These are phyloP conservation scores for Globisporangium echinulatum DNA, from an alignment of 352 stramenopile species.

Conservation along the genomic window DNA sequence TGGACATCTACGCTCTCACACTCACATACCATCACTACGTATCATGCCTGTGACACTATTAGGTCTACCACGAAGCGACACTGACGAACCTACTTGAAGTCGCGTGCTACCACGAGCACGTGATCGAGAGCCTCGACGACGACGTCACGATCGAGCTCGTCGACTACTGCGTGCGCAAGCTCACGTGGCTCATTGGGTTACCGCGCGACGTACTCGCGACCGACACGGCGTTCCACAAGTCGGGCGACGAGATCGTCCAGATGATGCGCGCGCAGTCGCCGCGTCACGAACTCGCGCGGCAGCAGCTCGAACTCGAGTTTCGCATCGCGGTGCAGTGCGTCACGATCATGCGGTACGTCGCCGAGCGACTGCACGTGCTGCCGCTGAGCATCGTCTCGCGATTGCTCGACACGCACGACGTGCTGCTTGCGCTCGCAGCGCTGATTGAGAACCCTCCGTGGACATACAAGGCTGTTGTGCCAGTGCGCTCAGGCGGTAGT, in stretches of 20 bases:
- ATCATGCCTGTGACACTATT: conserved; percentile 1
- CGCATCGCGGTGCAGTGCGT: conserved; percentile 80
- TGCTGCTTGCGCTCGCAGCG: conserved; percentile 86
- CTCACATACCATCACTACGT: too few relatives aligned
- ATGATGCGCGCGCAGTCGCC: conserved; percentile 57
- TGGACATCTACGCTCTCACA: too few relatives aligned
- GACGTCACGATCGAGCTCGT: conserved; percentile 89
- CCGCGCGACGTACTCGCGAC: conserved; percentile 48
- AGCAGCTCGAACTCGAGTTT: conserved; percentile 85
- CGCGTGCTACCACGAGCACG: conserved; percentile 86
- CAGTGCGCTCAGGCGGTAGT: background rate
- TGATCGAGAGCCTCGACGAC: conserved; percentile 83
- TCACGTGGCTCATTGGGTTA: conserved; percentile 76
- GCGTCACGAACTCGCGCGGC: conserved; percentile 53
- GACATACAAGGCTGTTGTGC: conserved; percentile 74
- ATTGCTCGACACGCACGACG: conserved; percentile 95
- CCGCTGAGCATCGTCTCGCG: conserved; percentile 85
- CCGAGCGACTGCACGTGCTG: conserved; percentile 85
- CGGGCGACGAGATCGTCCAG: conserved; percentile 52
- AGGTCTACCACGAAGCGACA: conserved; percentile 88
- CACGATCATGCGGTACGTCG: conserved; percentile 86
- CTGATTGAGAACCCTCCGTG: conserved; percentile 96
- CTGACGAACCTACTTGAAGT: conserved; percentile 87
- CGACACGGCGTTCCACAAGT: conserved; percentile 68
- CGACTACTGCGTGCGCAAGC: conserved; percentile 91